Conservation (phyloP, 495 filamentous ascomycete species). For the Neurospora sp. region DNA sequence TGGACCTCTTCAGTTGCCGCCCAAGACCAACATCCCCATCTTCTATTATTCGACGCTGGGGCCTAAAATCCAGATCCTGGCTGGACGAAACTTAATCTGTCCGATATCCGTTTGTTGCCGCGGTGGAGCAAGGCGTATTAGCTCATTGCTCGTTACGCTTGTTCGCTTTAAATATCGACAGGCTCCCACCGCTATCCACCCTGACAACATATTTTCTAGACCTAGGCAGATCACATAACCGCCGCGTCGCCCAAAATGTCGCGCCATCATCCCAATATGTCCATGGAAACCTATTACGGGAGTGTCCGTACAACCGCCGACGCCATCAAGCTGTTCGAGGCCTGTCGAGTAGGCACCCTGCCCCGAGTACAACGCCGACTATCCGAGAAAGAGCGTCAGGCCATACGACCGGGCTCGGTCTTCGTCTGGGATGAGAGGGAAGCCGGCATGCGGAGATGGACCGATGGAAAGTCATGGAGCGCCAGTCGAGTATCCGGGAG, state of each 20-base stretch:
- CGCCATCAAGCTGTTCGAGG: slow-evolving; percentile 95
- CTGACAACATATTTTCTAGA: neutral
- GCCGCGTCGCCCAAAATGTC: neutral
- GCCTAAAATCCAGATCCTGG: neutral
- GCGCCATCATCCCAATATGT: slow-evolving; percentile 6
- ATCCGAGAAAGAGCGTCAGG: slow-evolving; percentile 93
- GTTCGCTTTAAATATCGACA: neutral
- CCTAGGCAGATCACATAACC: neutral
- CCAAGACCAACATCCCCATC: neutral
- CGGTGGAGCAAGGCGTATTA: neutral
- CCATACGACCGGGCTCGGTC: slow-evolving; percentile 89
- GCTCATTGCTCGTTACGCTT: neutral
- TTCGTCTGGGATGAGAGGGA: slow-evolving; percentile 99
- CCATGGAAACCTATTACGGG: slow-evolving; percentile 94
- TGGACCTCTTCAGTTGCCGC: neutral
- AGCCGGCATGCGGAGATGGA: slow-evolving; percentile 97
- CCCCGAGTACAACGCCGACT: slow-evolving; percentile 86
- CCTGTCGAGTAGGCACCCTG: slow-evolving; percentile 79
- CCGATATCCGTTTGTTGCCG: neutral
- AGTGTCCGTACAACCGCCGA: slow-evolving; percentile 85
- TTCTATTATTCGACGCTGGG: neutral
- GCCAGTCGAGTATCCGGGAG: slow-evolving; percentile 95
- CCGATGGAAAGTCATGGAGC: slow-evolving; percentile 98
- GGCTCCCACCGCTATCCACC: neutral
- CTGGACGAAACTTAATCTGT: neutral